A percentile compares a stretch with the other conserved stretches of the same genome.
These are phyloP conservation scores for Teratosphaeria epicoccoides DNA, from an alignment of 2,329 filamentous ascomycete species.

Conservation along the genomic window DNA sequence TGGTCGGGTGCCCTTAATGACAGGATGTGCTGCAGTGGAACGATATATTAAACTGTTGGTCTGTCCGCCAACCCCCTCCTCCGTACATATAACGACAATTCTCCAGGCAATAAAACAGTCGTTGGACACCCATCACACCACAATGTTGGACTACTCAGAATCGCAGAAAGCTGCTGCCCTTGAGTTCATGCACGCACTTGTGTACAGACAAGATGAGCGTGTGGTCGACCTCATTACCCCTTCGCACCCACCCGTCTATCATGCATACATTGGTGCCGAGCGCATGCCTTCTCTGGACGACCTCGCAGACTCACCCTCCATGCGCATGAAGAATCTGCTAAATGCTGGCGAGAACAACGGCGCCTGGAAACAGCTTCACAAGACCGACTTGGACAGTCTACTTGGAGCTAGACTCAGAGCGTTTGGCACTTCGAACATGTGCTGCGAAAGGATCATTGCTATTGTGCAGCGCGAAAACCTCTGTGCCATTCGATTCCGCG, in stretches of 20 bases:
- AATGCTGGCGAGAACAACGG: constrained; percentile 6
- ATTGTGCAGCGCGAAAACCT: constrained; percentile 8
- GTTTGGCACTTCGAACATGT: constrained; percentile 9
- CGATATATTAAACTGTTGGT: neutral
- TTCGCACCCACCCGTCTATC: constrained; percentile 1
- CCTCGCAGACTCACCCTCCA: constrained; percentile 6
- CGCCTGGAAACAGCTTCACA: constrained; percentile 5
- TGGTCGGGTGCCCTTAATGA: neutral
- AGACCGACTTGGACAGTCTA: constrained; percentile 6
- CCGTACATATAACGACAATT: neutral
- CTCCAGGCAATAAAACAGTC: neutral
- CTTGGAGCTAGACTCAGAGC: constrained; percentile 5
- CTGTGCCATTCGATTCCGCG: constrained; percentile 8
- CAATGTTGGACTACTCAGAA: neutral
- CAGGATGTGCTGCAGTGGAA: neutral
- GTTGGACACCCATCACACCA: neutral
- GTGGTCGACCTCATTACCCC: constrained; percentile 5
- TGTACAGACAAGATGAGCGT: constrained; percentile 10
- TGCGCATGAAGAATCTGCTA: constrained; percentile 10
- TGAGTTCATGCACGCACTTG: constrained; percentile 8
- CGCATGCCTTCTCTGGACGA: constrained; percentile 7
- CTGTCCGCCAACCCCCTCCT: neutral
- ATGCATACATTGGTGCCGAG: constrained; percentile 7
- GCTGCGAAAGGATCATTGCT: constrained; percentile 7
- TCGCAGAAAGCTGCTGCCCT: constrained; percentile 4